These are phyloP conservation scores for Aurantiochytrium sp. DNA, from an alignment of 108 stramenopile species.

Conservation along the genomic window DNA sequence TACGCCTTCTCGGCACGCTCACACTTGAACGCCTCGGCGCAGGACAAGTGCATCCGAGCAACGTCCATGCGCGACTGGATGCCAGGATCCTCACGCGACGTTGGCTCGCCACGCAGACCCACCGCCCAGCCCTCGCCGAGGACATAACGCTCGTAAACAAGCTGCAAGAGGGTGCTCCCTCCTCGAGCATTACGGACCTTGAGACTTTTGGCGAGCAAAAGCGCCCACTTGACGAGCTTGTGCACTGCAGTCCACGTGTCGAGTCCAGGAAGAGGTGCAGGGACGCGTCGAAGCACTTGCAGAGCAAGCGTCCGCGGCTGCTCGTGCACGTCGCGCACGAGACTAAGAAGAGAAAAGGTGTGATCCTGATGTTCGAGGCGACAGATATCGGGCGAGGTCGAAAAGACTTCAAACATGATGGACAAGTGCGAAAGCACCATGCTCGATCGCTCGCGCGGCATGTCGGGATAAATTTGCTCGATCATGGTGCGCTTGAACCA, in stretches of 20 bases:
- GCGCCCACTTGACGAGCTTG: not conserved
- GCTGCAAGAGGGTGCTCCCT: not conserved
- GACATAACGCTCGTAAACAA: not conserved
- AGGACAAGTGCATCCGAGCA: not conserved
- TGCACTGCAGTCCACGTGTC: not conserved
- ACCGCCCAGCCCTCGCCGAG: not conserved
- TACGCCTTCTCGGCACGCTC: constrained; percentile 14
- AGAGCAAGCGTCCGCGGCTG: not conserved
- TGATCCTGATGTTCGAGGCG: not conserved
- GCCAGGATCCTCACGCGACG: not conserved
- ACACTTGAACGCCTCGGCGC: not conserved
- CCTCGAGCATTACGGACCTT: not conserved
- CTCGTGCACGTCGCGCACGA: not conserved
- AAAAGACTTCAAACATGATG: not conserved
- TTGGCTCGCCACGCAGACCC: not conserved
- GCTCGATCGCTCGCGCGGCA: not conserved
- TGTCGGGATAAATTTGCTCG: not conserved
- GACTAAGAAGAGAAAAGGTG: not conserved
- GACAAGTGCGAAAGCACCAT: not conserved
- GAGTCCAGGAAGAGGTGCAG: not conserved
- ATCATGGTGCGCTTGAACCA: constrained; percentile 2
- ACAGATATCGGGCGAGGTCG: not conserved
- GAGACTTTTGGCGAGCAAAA: not conserved
- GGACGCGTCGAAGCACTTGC: not conserved
- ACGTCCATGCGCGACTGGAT: not conserved